A percentile compares a stretch with the other conserved stretches of the same genome.
phyloP scores from a whole-genome alignment of 2,329 filamentous ascomycete genomes.

The Lithohypha guttulata region DNA sequence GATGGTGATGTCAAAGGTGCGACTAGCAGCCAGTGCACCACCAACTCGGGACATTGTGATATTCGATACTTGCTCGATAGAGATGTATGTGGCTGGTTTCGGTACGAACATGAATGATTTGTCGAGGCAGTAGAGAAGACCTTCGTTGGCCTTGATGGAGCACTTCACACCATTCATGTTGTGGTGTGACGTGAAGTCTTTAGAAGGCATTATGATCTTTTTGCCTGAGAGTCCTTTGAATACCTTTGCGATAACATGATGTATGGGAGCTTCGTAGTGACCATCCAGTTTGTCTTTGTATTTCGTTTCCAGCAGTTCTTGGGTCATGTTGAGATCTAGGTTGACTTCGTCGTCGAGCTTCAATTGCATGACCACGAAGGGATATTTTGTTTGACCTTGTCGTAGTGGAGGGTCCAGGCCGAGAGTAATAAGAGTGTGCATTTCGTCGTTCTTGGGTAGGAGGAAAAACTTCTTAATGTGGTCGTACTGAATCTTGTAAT shows the following conservation, averaged over 20 bases:
- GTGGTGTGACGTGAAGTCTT: conserved; percentile 84
- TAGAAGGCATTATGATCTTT: conserved; percentile 86
- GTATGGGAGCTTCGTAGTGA: conserved; percentile 87
- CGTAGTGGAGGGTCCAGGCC: conserved; percentile 89
- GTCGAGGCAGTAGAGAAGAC: conserved; percentile 91
- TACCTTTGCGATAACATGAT: conserved; percentile 87
- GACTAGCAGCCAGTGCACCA: conserved; percentile 82
- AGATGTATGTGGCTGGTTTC: conserved; percentile 94
- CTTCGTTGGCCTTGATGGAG: conserved; percentile 99
- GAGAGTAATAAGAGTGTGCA: conserved; percentile 88
- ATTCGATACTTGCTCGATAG: conserved; percentile 81
- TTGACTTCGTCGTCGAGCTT: conserved; percentile 96
- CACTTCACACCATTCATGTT: conserved; percentile 94
- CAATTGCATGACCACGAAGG: conserved; percentile 98
- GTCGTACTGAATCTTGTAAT: conserved; percentile 99
- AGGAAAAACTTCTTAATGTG: conserved; percentile 98
- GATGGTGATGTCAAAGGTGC: conserved; percentile 95
- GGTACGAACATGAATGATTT: conserved; percentile 99
- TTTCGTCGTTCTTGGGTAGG: conserved; percentile 96
- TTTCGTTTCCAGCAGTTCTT: conserved; percentile 52
- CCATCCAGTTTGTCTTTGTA: conserved; percentile 83
- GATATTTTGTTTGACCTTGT: conserved; percentile 94
- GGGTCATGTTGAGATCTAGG: conserved; percentile 90
- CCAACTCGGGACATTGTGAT: conserved; percentile 94
- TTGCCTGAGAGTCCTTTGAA: conserved; percentile 91